phyloP scores from a whole-genome alignment of 176 grass and related monocot genomes.

The Luzula sylvatica region DNA sequence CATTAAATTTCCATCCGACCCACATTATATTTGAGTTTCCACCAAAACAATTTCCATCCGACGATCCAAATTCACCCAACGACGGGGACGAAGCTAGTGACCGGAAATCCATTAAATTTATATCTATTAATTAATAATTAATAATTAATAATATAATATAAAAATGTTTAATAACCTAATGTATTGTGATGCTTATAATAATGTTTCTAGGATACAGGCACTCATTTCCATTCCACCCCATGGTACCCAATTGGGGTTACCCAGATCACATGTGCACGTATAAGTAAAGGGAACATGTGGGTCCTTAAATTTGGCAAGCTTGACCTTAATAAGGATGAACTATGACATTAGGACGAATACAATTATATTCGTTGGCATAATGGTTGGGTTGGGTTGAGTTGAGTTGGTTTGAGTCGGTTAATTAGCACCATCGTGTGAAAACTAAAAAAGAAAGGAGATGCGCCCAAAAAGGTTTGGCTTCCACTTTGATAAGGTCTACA shows the following conservation, averaged over 20 bases:
- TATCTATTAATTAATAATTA: neutral
- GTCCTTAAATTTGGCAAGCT: conserved; percentile 41
- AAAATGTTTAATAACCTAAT: neutral
- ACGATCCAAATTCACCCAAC: too few species aligned
- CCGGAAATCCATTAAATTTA: too few species aligned
- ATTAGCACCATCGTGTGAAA: conserved; percentile 11
- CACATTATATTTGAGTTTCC: too few species aligned
- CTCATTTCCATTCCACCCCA: neutral
- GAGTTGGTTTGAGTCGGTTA: conserved; percentile 8
- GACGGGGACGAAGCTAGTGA: too few species aligned
- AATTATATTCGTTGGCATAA: too few species aligned
- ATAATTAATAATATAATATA: neutral
- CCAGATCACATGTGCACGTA: conserved; percentile 45
- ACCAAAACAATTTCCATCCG: too few species aligned
- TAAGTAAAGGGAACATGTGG: conserved; percentile 39
- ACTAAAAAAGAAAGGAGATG: neutral
- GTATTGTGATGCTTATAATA: neutral
- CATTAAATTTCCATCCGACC: too few species aligned
- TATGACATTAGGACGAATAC: too few species aligned
- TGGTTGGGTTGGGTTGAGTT: conserved; percentile 14
- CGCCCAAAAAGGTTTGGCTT: conserved; percentile 14
- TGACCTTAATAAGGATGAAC: too few species aligned
- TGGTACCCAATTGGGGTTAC: neutral
- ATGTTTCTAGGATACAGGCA: neutral
- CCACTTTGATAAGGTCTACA: neutral